Conservation (phyloP, 352 stramenopile species). For the Phytopythium oedochilum region DNA sequence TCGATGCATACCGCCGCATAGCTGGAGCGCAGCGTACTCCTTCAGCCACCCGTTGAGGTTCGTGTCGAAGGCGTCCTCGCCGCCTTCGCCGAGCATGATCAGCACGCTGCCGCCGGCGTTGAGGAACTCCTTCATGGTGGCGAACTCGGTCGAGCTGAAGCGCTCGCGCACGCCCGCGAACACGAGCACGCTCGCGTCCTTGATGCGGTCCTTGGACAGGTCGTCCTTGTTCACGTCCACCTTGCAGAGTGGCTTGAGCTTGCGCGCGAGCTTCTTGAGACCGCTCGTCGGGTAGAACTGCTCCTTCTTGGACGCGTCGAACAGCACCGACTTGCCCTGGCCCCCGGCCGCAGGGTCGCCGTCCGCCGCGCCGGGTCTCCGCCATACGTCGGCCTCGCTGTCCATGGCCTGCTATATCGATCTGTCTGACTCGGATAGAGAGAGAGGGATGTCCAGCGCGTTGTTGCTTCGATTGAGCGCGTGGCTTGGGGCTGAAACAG, state of each 20-base stretch:
- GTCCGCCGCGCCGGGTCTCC: not conserved
- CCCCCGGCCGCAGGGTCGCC: slow-evolving; percentile 7
- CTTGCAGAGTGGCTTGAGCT: slow-evolving; percentile 87
- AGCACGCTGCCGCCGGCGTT: slow-evolving; percentile 85
- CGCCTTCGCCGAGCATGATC: slow-evolving; percentile 90
- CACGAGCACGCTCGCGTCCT: slow-evolving; percentile 83
- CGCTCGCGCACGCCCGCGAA: slow-evolving; percentile 88
- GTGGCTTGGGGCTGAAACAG: not conserved
- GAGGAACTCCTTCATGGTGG: slow-evolving; percentile 88
- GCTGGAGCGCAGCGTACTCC: slow-evolving; percentile 53
- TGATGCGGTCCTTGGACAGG: slow-evolving; percentile 84
- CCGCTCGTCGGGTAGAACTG: slow-evolving; percentile 86
- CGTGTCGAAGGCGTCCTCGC: slow-evolving; percentile 84
- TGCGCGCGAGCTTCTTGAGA: slow-evolving; percentile 92
- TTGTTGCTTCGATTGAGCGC: not conserved
- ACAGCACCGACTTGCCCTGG: slow-evolving; percentile 50
- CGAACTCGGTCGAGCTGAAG: slow-evolving; percentile 87
- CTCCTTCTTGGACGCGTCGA: slow-evolving; percentile 94
- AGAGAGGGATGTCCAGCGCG: not conserved
- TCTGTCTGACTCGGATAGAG: not conserved
- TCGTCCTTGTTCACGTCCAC: slow-evolving; percentile 95
- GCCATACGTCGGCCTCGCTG: slow-evolving; percentile 1
- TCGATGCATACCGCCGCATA: not conserved
- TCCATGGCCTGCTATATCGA: slow-evolving; percentile 16
- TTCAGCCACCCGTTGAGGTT: slow-evolving; percentile 96